These are phyloP conservation scores for Gaeumannomyces sp. DNA, from an alignment of 2,329 filamentous ascomycete species.

Conservation along the genomic window DNA sequence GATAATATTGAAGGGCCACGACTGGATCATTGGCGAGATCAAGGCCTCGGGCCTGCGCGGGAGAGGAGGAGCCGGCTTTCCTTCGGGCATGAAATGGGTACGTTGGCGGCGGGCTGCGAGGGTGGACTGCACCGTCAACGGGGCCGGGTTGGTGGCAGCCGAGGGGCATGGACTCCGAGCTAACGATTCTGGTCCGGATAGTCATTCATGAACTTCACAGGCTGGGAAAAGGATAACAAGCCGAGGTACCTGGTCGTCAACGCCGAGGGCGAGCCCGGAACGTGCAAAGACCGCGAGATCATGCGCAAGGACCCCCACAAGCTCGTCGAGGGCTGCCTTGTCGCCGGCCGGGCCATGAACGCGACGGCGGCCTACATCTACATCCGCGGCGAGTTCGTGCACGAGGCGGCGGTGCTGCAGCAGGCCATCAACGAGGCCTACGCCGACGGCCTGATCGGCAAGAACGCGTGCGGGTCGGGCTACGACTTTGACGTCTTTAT, in stretches of 20 bases:
- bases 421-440: constrained; percentile 97
- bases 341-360: constrained; percentile 97
- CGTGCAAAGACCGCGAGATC: constrained; percentile 98
- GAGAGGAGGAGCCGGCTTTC: constrained; percentile 95
- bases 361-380: constrained; percentile 98
- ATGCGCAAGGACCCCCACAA: constrained; percentile 99
- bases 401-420: constrained; percentile 90
- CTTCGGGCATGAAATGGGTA: constrained; percentile 98
- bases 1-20: constrained; percentile 92
- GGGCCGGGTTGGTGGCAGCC: too few species aligned
- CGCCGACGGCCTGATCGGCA: constrained; percentile 87
- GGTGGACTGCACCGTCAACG: too few species aligned
- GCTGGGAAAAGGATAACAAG: constrained; percentile 96
- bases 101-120: constrained; percentile 28
- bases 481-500: constrained; percentile 98
- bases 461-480: constrained; percentile 94
- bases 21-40: constrained; percentile 97
- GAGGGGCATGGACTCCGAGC: neutral
- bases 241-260: constrained; percentile 97
- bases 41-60: constrained; percentile 94
- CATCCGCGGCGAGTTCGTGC: constrained; percentile 96
- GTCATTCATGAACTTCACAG: constrained; percentile 99
- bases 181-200: constrained; percentile 29
- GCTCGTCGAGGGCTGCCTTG: constrained; percentile 92
- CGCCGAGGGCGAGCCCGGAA: constrained; percentile 96